Base-by-base conservation (phyloP, 352 stramenopile genomes). In the Phytophthora syringae region DNA sequence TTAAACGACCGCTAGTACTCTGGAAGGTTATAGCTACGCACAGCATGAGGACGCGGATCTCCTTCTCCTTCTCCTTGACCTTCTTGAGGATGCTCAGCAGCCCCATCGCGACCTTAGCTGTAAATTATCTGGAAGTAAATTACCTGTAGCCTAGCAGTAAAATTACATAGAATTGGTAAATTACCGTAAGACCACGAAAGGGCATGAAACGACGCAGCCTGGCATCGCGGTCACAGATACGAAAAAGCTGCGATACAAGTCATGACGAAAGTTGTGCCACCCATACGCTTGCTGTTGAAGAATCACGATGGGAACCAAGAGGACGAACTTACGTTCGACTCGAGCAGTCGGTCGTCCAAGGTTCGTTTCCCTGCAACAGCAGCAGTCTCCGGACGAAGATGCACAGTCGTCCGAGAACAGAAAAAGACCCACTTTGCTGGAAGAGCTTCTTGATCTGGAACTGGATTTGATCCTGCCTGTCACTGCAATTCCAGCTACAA, bases 51-150 rank as follows among this genome's bases (percentile, higher is more conserved):
- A 99, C 86, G 34, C 98, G 90, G 62, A 99, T 89, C 83, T 99
- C 97, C 72, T 98, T 98, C 75, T 99, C 98, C 77, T 99, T 99
- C 76, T 99, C 90, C 84, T 99, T 99, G 58, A 99, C 92, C 84
- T 99, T 98, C 79, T 97, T 97, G 53, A 98, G 81, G 74, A 98
- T 97, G 69, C 88, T 97, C 44, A 98, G 72, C 68, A 98, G 74
- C 18, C 93, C 93, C 93, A 98, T 98, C 3, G 39, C 42, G 34
- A 27, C 18, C n/a, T 27, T 11, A 36, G 34, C 15, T 28, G 21
- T 12, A 45, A 66, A 15, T 59, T 39, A 42, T 10, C 30, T 37
- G 16, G n/a, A 16, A n/a, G 36, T 42, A 42, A 42, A 42, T 42
- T 42, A 21, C 9, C 44, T n/a, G n/a, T n/a, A n/a, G n/a, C n/a